Conservation (phyloP, 2,329 filamentous ascomycete genomes). For the Paecilomyces sp. region DNA sequence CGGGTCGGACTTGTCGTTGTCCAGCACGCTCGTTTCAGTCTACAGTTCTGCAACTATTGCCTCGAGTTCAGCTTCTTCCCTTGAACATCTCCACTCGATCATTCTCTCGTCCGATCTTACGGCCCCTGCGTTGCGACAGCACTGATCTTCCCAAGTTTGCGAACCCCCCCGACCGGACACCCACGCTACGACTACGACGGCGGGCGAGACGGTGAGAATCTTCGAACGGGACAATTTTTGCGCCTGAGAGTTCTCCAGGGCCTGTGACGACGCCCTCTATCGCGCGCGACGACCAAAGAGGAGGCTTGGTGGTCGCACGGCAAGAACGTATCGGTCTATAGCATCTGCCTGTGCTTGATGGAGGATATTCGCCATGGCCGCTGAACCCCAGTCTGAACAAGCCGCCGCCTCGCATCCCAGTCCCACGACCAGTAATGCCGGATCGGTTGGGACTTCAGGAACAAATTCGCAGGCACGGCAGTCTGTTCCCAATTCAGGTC, state of each 20-base stretch:
- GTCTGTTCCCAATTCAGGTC: constrained; percentile 6
- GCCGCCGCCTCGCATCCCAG: neutral
- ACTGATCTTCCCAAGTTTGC: neutral
- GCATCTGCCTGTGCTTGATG: neutral
- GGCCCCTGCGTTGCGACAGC: neutral
- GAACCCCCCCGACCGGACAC: neutral
- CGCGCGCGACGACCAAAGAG: neutral
- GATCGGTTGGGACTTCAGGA: neutral
- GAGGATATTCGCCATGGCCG: neutral
- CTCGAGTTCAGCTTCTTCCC: neutral
- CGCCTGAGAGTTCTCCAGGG: neutral
- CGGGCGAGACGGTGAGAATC: neutral
- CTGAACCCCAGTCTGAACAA: neutral
- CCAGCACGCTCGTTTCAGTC: neutral
- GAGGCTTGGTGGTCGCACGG: neutral
- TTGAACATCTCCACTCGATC: neutral
- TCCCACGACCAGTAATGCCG: neutral
- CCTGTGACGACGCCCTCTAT: neutral
- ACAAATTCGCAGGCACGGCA: neutral
- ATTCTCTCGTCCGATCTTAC: neutral
- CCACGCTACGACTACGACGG: neutral
- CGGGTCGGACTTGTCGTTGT: neutral
- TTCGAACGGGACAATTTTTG: neutral
- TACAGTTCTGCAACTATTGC: neutral
- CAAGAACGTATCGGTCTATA: neutral